Evolutionary conservation across 2,329 filamentous ascomycete genomes (phyloP), one percentile per base, ranked within the genome.

Genomic region (Colletotrichum sp.): DNA sequence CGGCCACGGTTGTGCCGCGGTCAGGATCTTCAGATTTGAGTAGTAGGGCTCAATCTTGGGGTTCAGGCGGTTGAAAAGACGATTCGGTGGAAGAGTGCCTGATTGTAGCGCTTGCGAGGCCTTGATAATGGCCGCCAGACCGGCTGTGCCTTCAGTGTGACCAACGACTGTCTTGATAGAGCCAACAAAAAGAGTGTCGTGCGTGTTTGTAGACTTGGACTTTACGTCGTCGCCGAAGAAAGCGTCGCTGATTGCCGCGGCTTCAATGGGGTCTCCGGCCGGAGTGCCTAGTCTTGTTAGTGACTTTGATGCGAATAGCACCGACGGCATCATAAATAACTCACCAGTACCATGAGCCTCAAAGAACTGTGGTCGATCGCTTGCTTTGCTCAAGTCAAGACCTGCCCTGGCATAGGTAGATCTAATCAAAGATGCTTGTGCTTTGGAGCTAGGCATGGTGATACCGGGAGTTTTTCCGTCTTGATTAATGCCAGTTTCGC

Each of bases 261-360:
- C 36, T 44, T 90, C 83, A 6, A 89, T 89, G 44, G 85, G 85
- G 5, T 88, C 82, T 75, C 90, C 89, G 72, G 86, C 59, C 1
- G 26, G 28, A n/a, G 26, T 30, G 9, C 18, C 26, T 30, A 12
- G n/a, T 34, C 10, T 24, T 21, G n/a, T 52, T 12, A 52, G 44
- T 52, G 4, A 21, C 15, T 1, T 0, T 52, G 6, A 2, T 21
- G 30, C 18, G 4, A 1, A n/a, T 21, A 24, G 16, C 8, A 3
- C 5, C 1, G 0, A 6, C 2, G 7, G 28, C 13, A 6, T 28
- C 6, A 2, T 49, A 2, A 26, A n/a, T 2, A 5, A 34, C 59
- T 30, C 12, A 28, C 63, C 85, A 0, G 86, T 87, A 2, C 85
- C 85, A 59, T 88, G 86, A 21, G 80, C 81, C 68, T 83, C 81